Evolutionary conservation across 257 asterid species (phyloP).

Genomic region (Solanum okadae): DNA sequence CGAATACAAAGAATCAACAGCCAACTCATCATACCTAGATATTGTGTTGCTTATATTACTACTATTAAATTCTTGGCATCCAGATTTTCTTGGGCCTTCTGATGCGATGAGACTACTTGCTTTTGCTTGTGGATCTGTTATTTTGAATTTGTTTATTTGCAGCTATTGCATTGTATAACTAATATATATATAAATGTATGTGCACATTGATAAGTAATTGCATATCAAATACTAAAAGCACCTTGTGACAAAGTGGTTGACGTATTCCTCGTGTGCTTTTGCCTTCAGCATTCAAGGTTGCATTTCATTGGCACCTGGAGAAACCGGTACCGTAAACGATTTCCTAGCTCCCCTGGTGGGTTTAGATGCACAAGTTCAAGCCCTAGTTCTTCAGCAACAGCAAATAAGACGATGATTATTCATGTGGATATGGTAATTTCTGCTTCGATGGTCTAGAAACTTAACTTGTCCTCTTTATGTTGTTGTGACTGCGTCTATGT

Average conservation of each 20-base stretch:
- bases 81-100: neutral
- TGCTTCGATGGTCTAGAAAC: neutral
- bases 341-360: conserved; percentile 35
- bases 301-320: conserved; percentile 99
- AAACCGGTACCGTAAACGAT: conserved; percentile 81
- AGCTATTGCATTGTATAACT: neutral
- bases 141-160: neutral
- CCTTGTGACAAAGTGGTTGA: neutral
- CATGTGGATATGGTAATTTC: conserved; percentile 81
- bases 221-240: neutral
- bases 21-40: neutral
- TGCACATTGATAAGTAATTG: neutral
- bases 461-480: neutral
- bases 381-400: conserved; percentile 15
- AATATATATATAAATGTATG: neutral
- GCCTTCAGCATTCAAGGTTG: conserved; percentile 82
- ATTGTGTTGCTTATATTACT: neutral
- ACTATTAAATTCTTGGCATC: neutral
- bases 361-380: conserved; percentile 22
- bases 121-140: neutral
- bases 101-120: neutral
- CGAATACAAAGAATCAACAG: neutral
- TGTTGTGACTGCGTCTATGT: neutral
- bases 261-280: neutral
- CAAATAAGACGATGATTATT: conserved; percentile 42